Evolutionary conservation across 345 rosid species (phyloP), one percentile per base, ranked within the genome.

Genomic region (Boechera retrofracta): DNA sequence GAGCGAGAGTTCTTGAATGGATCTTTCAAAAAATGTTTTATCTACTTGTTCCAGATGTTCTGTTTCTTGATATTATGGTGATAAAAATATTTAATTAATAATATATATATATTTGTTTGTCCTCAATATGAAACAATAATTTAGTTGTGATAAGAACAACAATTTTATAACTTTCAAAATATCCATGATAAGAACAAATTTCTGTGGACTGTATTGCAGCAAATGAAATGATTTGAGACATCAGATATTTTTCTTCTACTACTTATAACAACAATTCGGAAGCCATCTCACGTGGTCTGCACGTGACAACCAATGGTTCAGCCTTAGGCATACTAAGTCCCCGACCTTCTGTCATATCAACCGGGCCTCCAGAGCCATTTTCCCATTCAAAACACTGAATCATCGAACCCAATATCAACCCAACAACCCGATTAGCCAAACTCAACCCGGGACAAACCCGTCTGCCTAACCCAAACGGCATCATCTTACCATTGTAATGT

Each of bases 381-480:
- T 84, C 67, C 91, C 86, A 84, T 5, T 82, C 85, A 62, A 87
- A 85, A 55, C 87, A 80, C 33, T 81, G 87, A 52, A 85, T 51
- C 81, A 87, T 21, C n/a, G 80, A 73, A 33, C 83, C 85, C 76
- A 87, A 57, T 2, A 84, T 36, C 71, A 75, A 77, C 3, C 82
- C 86, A 5, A 82, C 68, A 38, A 82, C 77, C 8, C 79, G 72
- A 0, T 74, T 74, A 52, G 84, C 87, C 45, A 87, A 66, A n/a
- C 57, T 69, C 39, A 69, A 51, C 1, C 87, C 89, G 4, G 89
- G 87, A 71, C 91, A 85, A 5, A 77, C 81, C 74, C 87, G 75
- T 48, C 86, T 81, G 5, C 87, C 86, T 38, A 84, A 10, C 48
- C 89, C 91, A 32, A 87, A 83, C 0, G 91, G 81, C 82, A 87